Percentiles rank a stretch among this genome's conserved stretches.
These are phyloP conservation scores for Gloeopeniophorella convolvens DNA, from an alignment of 768 basidiomycete genomes.

Conservation along the genomic window DNA sequence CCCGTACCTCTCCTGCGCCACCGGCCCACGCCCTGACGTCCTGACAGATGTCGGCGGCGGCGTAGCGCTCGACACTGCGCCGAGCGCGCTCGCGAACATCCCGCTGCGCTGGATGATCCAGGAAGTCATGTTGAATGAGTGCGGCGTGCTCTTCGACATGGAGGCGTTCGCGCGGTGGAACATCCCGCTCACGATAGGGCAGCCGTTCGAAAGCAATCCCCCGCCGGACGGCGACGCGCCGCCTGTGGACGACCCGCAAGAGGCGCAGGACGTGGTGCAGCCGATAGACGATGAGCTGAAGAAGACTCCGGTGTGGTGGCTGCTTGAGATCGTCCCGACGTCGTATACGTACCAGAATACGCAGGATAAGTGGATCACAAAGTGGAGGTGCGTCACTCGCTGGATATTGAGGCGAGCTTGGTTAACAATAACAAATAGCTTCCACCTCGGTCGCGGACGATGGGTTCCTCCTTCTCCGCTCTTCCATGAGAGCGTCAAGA, in stretches of 20 bases:
- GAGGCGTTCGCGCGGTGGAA: conserved; percentile 9
- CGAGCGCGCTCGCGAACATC: conserved; percentile 14
- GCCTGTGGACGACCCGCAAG: neutral
- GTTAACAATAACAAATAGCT: neutral
- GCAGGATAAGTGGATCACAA: conserved; percentile 46
- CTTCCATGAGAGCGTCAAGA: neutral
- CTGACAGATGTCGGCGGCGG: conserved; percentile 19
- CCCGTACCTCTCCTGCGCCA: neutral
- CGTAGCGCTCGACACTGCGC: neutral
- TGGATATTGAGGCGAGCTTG: neutral
- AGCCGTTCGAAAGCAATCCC: neutral
- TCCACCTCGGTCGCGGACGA: neutral
- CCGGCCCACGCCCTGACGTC: neutral
- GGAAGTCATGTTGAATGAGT: conserved; percentile 6
- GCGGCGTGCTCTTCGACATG: conserved; percentile 7
- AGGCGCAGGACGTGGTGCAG: conserved; percentile 34
- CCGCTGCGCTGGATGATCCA: conserved; percentile 20
- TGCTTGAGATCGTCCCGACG: conserved; percentile 61
- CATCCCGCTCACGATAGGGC: conserved; percentile 2
- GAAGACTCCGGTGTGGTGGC: conserved; percentile 49
- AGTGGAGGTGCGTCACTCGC: conserved; percentile 42
- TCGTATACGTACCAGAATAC: conserved; percentile 50
- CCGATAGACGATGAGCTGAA: conserved; percentile 49
- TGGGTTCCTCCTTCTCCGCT: neutral
- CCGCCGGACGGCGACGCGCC: neutral